These are phyloP conservation scores for Aspergillus sp. DNA, from an alignment of 2,329 filamentous ascomycete genomes.

Conservation along the genomic window DNA sequence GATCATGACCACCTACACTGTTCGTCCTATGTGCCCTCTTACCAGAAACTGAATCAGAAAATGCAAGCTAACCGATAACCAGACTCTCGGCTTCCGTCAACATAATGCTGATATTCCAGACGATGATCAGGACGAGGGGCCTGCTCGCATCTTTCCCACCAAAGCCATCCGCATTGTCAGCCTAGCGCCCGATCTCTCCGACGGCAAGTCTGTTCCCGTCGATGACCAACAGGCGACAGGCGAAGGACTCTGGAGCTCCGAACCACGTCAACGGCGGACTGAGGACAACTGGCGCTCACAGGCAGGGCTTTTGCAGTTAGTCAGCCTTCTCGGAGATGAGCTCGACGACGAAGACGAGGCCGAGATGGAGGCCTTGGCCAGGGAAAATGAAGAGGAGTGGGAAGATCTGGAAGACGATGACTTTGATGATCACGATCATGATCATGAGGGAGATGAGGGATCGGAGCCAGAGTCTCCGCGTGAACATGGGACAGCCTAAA, in stretches of 20 bases:
- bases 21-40: slow-evolving; percentile 19
- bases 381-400: slow-evolving; percentile 6
- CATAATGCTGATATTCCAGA: slow-evolving; percentile 19
- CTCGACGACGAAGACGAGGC: slow-evolving; percentile 20
- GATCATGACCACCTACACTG: slow-evolving; percentile 50
- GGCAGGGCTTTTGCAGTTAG: slow-evolving; percentile 26
- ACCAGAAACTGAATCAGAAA: not conserved
- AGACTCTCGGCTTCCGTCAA: slow-evolving; percentile 37
- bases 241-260: slow-evolving; percentile 10
- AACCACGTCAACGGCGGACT: slow-evolving; percentile 11
- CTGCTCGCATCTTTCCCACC: slow-evolving; percentile 40
- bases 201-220: not conserved
- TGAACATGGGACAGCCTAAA: not conserved
- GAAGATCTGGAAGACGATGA: slow-evolving; percentile 7
- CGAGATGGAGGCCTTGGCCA: slow-evolving; percentile 7
- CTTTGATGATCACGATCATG: slow-evolving; percentile 6
- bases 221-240: not conserved
- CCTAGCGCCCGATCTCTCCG: slow-evolving; percentile 35
- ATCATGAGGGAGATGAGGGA: not conserved
- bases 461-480: not conserved
- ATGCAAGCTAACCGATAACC: slow-evolving; percentile 17
- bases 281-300: slow-evolving; percentile 26
- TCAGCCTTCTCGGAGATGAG: slow-evolving; percentile 31
- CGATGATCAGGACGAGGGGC: slow-evolving; percentile 24
- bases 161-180: slow-evolving; percentile 46